phyloP scores from a whole-genome alignment of 148 eudicot species.

The Amaranthus cruentus region DNA sequence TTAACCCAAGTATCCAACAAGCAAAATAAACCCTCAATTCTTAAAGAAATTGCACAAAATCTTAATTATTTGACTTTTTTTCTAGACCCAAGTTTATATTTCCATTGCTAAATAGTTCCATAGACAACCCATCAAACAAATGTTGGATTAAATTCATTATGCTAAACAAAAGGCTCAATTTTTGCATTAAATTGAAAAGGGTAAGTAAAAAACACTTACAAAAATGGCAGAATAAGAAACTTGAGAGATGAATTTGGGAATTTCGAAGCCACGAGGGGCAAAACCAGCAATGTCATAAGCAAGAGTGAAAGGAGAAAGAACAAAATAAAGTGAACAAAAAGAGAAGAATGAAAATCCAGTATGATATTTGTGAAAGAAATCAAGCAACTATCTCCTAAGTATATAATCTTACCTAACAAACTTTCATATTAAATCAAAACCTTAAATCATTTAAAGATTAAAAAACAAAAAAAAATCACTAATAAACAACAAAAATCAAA shows the following conservation, averaged over 20 bases:
- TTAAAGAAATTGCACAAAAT: neutral
- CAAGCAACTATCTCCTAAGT: no score
- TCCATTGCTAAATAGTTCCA: neutral
- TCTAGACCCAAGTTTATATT: neutral
- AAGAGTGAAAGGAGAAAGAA: conserved; percentile 62
- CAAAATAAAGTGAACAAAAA: conserved; percentile 8
- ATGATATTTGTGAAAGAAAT: no score
- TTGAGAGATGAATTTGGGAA: conserved; percentile 79
- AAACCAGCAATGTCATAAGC: conserved; percentile 72
- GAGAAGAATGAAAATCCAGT: no score
- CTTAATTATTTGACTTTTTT: neutral
- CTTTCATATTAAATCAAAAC: no score
- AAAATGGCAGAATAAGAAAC: conserved; percentile 66
- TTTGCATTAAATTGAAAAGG: neutral
- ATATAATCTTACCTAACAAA: no score
- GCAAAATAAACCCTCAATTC: no score
- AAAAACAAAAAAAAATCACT: no score
- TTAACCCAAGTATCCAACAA: no score
- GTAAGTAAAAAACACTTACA: conserved; percentile 30
- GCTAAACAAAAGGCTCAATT: conserved; percentile 3
- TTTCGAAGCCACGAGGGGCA: conserved; percentile 83
- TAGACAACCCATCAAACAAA: conserved; percentile 3
- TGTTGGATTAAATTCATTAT: neutral
- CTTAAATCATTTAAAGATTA: no score
- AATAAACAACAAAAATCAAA: no score